Evolutionary conservation across 805 yeast species (phyloP).

Genomic region (Metschnikowia baotianmanensis): DNA sequence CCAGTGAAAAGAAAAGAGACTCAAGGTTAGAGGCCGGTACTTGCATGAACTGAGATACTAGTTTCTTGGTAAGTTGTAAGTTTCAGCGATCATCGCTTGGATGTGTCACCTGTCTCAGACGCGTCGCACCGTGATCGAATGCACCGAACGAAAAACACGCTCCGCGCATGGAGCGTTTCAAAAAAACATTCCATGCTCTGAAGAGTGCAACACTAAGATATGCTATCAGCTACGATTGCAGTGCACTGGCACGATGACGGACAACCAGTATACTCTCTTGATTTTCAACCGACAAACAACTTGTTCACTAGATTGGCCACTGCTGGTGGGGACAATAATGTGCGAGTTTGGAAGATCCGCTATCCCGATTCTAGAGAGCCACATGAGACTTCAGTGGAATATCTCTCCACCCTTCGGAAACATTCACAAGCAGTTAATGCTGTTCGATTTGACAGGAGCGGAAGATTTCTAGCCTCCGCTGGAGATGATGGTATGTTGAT

Average conservation of each 20-base stretch:
- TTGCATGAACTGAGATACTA: too few relatives aligned
- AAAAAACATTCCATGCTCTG: too few relatives aligned
- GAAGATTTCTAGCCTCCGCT: constrained; percentile 77
- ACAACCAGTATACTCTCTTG: constrained; percentile 68
- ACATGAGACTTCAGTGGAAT: constrained; percentile 49
- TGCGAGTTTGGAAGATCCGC: constrained; percentile 53
- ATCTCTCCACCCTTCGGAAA: constrained; percentile 75
- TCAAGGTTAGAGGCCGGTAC: too few relatives aligned
- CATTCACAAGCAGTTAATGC: constrained; percentile 95
- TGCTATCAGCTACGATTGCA: constrained; percentile 48
- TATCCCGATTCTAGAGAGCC: constrained; percentile 5
- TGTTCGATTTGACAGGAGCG: constrained; percentile 73
- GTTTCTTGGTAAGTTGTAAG: too few relatives aligned
- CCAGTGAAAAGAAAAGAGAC: too few relatives aligned
- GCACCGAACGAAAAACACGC: neutral
- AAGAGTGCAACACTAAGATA: constrained; percentile 8
- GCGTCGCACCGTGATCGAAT: neutral
- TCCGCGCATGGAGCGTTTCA: too few relatives aligned
- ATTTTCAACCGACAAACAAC: constrained; percentile 49
- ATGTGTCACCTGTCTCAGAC: too few relatives aligned
- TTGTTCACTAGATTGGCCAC: constrained; percentile 63
- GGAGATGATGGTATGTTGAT: constrained; percentile 93
- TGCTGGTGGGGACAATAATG: constrained; percentile 92
- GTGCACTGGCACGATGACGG: constrained; percentile 76
- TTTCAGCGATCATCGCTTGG: too few relatives aligned